A percentile compares a stretch with the other conserved stretches of the same genome.
Conservation (phyloP, 78 protist genomes). For the Dictyostelium intermedium region DNA sequence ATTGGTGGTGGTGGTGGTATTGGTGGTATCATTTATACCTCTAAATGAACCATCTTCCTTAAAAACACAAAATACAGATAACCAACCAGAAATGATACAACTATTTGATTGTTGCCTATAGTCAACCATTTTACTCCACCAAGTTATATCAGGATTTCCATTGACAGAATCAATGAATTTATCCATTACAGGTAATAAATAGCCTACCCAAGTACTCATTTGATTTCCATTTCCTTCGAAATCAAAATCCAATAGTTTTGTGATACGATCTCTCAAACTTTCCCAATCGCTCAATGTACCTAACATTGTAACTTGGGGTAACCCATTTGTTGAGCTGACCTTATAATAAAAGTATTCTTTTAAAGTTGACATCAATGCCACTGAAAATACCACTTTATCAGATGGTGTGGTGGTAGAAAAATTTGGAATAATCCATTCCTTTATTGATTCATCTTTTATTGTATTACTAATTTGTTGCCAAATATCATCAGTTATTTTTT, state of each 20-base stretch:
- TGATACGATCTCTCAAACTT: constrained; percentile 2
- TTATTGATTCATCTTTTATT: constrained; percentile 18
- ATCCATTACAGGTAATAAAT: constrained; percentile 35
- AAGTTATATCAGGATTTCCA: constrained; percentile 26
- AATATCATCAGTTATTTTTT: neutral
- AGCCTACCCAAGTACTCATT: constrained; percentile 40
- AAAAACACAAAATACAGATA: neutral
- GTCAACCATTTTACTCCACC: constrained; percentile 60
- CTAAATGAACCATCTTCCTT: neutral
- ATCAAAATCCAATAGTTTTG: constrained; percentile 17
- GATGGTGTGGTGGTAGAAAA: constrained; percentile 54
- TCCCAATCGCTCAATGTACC: constrained; percentile 28
- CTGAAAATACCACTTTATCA: constrained; percentile 31
- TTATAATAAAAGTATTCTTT: constrained; percentile 59
- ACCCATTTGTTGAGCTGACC: constrained; percentile 16
- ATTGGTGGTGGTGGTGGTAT: neutral
- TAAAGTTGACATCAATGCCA: constrained; percentile 56
- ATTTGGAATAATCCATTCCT: constrained; percentile 53
- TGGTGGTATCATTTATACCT: neutral
- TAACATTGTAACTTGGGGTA: constrained; percentile 34
- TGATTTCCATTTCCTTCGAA: neutral
- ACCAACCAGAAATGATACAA: constrained; percentile 14
- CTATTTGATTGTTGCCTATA: constrained; percentile 24
- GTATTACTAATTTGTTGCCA: constrained; percentile 1
- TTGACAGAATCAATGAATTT: constrained; percentile 14